Base-by-base conservation (phyloP, 169 alveolate species). In the Plasmodium ovale region DNA sequence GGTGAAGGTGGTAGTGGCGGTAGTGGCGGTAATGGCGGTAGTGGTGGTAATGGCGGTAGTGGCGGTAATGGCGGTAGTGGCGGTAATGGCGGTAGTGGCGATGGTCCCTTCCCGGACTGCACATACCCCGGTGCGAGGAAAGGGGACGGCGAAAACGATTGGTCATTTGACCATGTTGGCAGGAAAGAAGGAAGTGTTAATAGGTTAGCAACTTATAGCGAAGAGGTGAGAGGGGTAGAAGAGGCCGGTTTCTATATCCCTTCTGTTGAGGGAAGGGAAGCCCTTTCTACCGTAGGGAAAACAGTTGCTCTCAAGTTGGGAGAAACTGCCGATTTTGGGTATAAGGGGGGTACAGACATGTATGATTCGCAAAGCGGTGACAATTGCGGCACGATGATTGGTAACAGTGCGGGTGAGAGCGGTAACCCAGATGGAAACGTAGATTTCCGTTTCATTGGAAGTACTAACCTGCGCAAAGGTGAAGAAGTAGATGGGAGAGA, bases 261-360 rank as follows among this genome's bases (percentile, higher is more conserved):
- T 16, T 33, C 65, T 5, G 3, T 82, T 7, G 10, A 6, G 27
- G 77, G 47, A 42, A 64, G 59, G 21, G 42, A 35, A 35, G 5
- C 23, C 16, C 12, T 51, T 23, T 27, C 71, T 4, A 3, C 68
- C 25, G 9, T n/a, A n/a, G 53, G 53, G 12, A 82, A 53, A 67
- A 51, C 56, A 31, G 31, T 69, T 65, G 29, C 58, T 21, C 29
- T 51, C 23, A 67, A 42, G 21, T 65, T 82, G 67, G 12, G 84
- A 16, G 90, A 82, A 70, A 82, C 90, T 12, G 90, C 90, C 7
- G 90, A 82, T 82, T 82, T 82, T 69, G 90, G 90, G 3, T 54
- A 51, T 19, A 82, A 82, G 16, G 90, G 53, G 53, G 51, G 47
- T 23, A 47, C 47, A 44, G 51, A 44, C 23, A 33, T 23, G 21